Evolutionary conservation across 371 early-diverging fungal species (phyloP).

Genomic region (Saksenaea oblongispora): DNA sequence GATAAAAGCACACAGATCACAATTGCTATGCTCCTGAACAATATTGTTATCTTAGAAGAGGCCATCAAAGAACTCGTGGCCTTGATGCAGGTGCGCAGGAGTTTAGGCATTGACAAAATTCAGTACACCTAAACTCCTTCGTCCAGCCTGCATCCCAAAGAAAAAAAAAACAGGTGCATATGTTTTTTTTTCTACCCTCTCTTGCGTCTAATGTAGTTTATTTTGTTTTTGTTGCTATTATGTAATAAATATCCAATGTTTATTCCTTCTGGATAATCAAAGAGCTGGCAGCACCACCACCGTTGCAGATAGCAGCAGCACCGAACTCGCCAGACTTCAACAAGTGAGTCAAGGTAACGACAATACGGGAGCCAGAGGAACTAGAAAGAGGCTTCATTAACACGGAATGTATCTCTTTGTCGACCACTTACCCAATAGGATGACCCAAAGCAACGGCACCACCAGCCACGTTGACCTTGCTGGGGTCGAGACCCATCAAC

Average conservation of each 20-base stretch:
- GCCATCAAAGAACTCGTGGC: conserved; percentile 86
- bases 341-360: conserved; percentile 84
- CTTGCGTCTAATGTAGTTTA: neutral
- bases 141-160: too few species aligned
- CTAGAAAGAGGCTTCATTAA: conserved; percentile 16
- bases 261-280: conserved; percentile 78
- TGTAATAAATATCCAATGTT: conserved; percentile 3
- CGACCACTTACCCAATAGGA: conserved; percentile 74
- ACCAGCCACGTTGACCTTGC: conserved; percentile 84
- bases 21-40: conserved; percentile 68
- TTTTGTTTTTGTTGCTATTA: neutral
- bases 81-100: conserved; percentile 71
- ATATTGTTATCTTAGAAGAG: conserved; percentile 86
- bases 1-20: conserved; percentile 48
- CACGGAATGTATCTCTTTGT: too few species aligned
- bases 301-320: conserved; percentile 90
- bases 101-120: conserved; percentile 70
- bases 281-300: conserved; percentile 91
- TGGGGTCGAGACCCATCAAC: conserved; percentile 72
- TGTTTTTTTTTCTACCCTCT: too few species aligned
- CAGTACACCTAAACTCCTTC: neutral
- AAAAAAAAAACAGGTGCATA: too few species aligned
- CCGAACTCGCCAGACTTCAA: conserved; percentile 82
- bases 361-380: conserved; percentile 86
- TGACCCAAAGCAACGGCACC: conserved; percentile 95